A percentile compares a stretch with the other conserved stretches of the same genome.
Evolutionary conservation across 371 early-diverging fungal genomes (phyloP).

Genomic region (Paraphysoderma sedebokerense): DNA sequence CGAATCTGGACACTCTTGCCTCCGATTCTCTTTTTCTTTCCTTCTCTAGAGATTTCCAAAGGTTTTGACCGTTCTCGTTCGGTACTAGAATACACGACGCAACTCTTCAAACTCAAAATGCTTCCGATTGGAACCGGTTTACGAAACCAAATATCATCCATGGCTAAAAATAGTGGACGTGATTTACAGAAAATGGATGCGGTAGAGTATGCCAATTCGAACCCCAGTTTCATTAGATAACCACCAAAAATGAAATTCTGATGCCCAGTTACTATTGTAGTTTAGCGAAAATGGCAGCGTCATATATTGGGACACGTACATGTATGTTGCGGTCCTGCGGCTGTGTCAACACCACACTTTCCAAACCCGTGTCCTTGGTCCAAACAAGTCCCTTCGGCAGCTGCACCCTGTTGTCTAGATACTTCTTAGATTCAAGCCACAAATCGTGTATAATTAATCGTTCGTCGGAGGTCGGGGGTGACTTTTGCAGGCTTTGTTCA

Average conservation of each 20-base stretch:
- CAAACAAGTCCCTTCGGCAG: constrained; percentile 41
- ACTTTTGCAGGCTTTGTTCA: constrained; percentile 35
- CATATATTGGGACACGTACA: too few relatives aligned
- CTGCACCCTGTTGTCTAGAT: constrained; percentile 2
- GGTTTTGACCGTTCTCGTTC: too few relatives aligned
- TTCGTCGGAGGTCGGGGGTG: constrained; percentile 72
- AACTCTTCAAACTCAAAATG: constrained; percentile 46
- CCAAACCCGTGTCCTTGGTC: constrained; percentile 62
- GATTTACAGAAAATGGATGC: constrained; percentile 40
- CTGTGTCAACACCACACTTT: constrained; percentile 50
- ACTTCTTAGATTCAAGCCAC: constrained; percentile 35
- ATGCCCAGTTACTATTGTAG: constrained; percentile 82
- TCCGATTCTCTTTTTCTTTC: constrained; percentile 17
- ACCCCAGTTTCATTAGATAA: constrained; percentile 56
- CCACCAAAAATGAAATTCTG: constrained; percentile 84
- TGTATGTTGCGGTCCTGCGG: constrained; percentile 86
- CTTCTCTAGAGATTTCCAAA: too few relatives aligned
- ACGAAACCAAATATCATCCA: constrained; percentile 76
- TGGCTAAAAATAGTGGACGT: constrained; percentile 40
- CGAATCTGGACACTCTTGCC: constrained; percentile 50
- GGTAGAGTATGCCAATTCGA: constrained; percentile 59
- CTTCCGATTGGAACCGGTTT: constrained; percentile 84
- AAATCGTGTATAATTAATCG: constrained; percentile 60
- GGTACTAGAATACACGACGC: constrained; percentile 35
- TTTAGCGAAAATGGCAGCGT: too few relatives aligned